Percentiles rank a stretch among this genome's conserved stretches.
These are phyloP conservation scores for Epichloe typhina DNA, from an alignment of 2,329 filamentous ascomycete species.

Conservation along the genomic window DNA sequence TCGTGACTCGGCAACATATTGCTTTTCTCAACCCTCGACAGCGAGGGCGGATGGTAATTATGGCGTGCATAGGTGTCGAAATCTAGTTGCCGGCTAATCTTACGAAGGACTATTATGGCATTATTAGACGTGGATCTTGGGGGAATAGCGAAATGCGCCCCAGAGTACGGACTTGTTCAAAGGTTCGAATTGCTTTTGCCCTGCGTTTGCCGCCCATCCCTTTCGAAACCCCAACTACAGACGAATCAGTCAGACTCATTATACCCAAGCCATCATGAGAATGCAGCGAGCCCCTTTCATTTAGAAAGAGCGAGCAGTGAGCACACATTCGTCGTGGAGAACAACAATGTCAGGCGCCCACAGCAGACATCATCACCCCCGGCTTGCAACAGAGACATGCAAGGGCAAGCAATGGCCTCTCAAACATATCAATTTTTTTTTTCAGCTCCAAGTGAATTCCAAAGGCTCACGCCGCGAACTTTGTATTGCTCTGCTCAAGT, in stretches of 20 bases:
- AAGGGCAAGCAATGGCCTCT: conserved; percentile 5
- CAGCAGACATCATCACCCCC: conserved; percentile 1
- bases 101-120: not conserved
- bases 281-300: not conserved
- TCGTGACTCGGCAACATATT: conserved; percentile 1
- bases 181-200: not conserved
- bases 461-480: conserved; percentile 1
- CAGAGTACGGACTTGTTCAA: not conserved
- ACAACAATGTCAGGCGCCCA: not conserved
- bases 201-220: not conserved
- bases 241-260: not conserved
- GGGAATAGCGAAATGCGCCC: not conserved
- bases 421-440: conserved; percentile 2
- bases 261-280: not conserved
- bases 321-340: not conserved
- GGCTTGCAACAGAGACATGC: conserved; percentile 9
- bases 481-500: not conserved
- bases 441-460: not conserved
- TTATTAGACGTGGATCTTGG: not conserved
- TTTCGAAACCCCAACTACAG: not conserved
- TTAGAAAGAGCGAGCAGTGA: not conserved
- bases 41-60: not conserved
- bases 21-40: conserved; percentile 1
- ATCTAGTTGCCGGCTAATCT: not conserved
- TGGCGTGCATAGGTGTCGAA: conserved; percentile 2